Conservation (phyloP, 306 rosid genomes). For the Amphicarpaea edgeworthii region DNA sequence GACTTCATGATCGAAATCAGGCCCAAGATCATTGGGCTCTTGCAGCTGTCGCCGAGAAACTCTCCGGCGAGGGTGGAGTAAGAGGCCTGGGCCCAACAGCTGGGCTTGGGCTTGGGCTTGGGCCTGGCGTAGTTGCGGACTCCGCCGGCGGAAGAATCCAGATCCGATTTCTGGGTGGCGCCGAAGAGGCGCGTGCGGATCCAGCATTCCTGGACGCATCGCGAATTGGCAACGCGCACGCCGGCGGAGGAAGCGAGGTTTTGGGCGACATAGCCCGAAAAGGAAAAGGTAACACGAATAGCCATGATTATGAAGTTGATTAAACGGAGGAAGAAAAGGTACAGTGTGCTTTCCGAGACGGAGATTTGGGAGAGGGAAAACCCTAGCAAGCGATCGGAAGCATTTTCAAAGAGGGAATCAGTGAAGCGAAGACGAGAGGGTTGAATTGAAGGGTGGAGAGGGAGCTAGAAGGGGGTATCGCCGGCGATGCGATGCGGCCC, state of each 20-base stretch:
- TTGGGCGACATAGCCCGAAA: constrained; percentile 88
- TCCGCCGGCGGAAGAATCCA: constrained; percentile 53
- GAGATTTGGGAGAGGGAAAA: constrained; percentile 34
- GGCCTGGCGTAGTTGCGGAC: constrained; percentile 47
- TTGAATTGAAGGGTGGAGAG: constrained; percentile 50
- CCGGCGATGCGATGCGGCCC: constrained; percentile 26
- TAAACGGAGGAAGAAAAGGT: constrained; percentile 48
- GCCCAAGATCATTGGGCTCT: constrained; percentile 69
- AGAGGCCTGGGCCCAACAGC: constrained; percentile 44
- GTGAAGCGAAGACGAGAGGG: constrained; percentile 40
- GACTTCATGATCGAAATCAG: constrained; percentile 84
- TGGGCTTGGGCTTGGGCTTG: constrained; percentile 42
- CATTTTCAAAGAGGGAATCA: constrained; percentile 51
- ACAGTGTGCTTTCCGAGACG: constrained; percentile 51
- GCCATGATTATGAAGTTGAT: constrained; percentile 68
- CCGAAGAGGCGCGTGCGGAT: constrained; percentile 66
- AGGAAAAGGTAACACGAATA: constrained; percentile 71
- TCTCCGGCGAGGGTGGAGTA: constrained; percentile 67
- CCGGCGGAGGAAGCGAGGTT: constrained; percentile 78
- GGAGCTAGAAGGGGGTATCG: constrained; percentile 17
- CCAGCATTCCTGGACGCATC: constrained; percentile 76
- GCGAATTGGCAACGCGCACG: constrained; percentile 58
- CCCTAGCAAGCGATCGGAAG: constrained; percentile 51
- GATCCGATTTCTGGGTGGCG: constrained; percentile 56
- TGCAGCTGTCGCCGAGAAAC: constrained; percentile 56